A percentile compares a stretch with the other conserved stretches of the same genome.
Evolutionary conservation across 352 stramenopile species (phyloP).

Genomic region (Paralagenidium karlingii): DNA sequence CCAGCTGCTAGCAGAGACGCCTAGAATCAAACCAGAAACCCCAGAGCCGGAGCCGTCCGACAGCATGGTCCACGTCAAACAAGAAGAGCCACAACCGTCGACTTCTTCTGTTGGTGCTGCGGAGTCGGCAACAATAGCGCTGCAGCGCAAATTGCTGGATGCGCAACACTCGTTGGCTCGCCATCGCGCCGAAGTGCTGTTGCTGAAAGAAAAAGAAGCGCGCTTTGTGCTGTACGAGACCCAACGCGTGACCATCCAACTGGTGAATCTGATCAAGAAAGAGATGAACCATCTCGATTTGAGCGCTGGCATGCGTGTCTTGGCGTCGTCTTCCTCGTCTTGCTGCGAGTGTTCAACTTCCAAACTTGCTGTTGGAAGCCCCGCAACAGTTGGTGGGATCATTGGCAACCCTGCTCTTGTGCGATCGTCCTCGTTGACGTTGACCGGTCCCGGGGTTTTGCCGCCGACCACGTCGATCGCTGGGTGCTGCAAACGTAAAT

Average conservation of each 20-base stretch:
- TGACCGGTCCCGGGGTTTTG: background rate
- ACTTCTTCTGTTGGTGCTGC: no score
- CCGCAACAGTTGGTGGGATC: no score
- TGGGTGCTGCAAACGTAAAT: slow-evolving; percentile 7
- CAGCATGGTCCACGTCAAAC: no score
- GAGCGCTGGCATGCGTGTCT: no score
- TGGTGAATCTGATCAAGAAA: slow-evolving; percentile 45
- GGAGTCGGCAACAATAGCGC: no score
- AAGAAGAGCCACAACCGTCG: no score
- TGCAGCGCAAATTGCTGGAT: slow-evolving; percentile 53
- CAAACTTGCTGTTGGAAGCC: background rate
- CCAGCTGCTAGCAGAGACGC: no score
- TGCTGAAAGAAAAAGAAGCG: slow-evolving; percentile 46
- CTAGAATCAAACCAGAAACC: no score
- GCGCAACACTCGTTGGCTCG: slow-evolving; percentile 46
- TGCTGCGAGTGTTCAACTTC: background rate
- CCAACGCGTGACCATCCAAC: slow-evolving; percentile 45
- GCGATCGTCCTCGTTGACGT: slow-evolving; percentile 3
- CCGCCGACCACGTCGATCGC: background rate
- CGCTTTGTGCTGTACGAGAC: slow-evolving; percentile 46
- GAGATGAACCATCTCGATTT: slow-evolving; percentile 48
- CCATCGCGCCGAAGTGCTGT: slow-evolving; percentile 49
- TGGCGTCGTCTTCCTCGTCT: slow-evolving; percentile 4
- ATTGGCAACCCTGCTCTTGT: no score
- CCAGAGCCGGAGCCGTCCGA: no score